Evolutionary conservation across 495 filamentous ascomycete species (phyloP), one percentile per base, ranked within the genome.

Genomic region (Astrothelium subdiscretum): DNA sequence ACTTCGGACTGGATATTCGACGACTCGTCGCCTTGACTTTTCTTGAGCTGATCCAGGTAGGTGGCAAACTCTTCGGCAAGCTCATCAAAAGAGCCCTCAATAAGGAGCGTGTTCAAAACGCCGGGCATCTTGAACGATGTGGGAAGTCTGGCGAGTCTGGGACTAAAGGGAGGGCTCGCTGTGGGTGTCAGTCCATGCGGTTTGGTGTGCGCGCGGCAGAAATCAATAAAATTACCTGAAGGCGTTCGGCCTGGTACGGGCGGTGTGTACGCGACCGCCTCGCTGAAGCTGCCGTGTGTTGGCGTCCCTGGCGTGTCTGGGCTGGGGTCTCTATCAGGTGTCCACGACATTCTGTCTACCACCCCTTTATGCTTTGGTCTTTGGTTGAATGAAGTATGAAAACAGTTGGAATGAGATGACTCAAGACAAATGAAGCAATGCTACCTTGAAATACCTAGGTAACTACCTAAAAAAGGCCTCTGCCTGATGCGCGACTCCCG

Each of bases 81-180:
- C 78, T 97, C 91, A 69, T 87, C 83, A 74, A 96, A 95, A 65
- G 78, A 81, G 71, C 91, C 92, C 77, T 97, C 92, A 73, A 97
- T 91, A 73, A 97, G 89, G 74, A 92, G 80, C 57, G 75, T 74
- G 31, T 67, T 75, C 18, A 68, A 63, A n/a, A 71, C 68, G 40
- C 67, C 74, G 3, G 75, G 74, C 75, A 77, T 77, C 29, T 54
- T 29, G 48, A 29, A 54, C 22, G 15, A 11, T 3, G 12, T 24
- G 15, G 22, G 48, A 27, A 54, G 48, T 29, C 48, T 24, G 15
- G 22, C 22, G 10, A 54, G 48, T 29, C 48, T 54, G 24, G 48
- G 48, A 29, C 48, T 54, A 24, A 3, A 54, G 12, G 48, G 48
- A 27, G 48, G 48, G 24, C 48, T 54, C 8, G 48, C 48, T 54